Conservation (phyloP, 306 rosid genomes). For the Prunus persica region Prunus_persica_NCBIv2 NC_034016.1:4070501-4071000, state of each 20-base stretch:
- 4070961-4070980: too few species aligned
- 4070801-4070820: constrained; percentile 74
- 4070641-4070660: not conserved
- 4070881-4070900: not conserved
- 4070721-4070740: constrained; percentile 57
- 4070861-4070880: not conserved
- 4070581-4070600: not conserved
- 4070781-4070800: constrained; percentile 59
- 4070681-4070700: constrained; percentile 1
- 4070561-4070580: not conserved
- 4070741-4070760: constrained; percentile 87
- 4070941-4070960: not conserved
- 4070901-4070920: not conserved
- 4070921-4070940: not conserved
- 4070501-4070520: constrained; percentile 12
- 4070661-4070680: not conserved
- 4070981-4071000: too few species aligned
- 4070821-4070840: constrained; percentile 8
- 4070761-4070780: constrained; percentile 71
- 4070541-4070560: not conserved
- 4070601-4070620: not conserved
- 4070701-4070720: constrained; percentile 21
- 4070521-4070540: not conserved
- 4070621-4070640: not conserved
- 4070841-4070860: not conserved